Evolutionary conservation across 306 rosid genomes (phyloP), one percentile per base, ranked within the genome.

Genomic region (Trifolium fragiferum): DNA sequence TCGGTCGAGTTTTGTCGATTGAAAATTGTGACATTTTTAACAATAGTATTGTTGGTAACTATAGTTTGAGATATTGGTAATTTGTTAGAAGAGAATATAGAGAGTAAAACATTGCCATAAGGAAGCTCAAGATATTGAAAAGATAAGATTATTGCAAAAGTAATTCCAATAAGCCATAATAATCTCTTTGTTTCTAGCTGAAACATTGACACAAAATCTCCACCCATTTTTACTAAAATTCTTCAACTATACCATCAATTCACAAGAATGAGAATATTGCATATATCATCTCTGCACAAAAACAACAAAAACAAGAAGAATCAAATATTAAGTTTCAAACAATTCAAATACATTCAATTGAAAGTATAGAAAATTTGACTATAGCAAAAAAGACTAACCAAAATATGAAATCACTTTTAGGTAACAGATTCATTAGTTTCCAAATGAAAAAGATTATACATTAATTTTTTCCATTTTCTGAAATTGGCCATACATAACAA

Each of bases 41-140:
- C 47, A 27, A 49, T 30, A 33, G 46, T 33, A 0, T 25, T 60
- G 16, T 64, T 77, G 72, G 21, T 71, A 79, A 75, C 72, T 32
- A 53, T 62, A 37, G 72, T 49, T 62, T 70, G 75, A 41, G 80
- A 75, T 69, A 62, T 9, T 1, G 82, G 77, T 68, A 67, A 68
- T 70, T 78, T 89, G 21, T 27, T 47, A 10, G 84, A 37, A 49
- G 86, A 81, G 69, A 82, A 76, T 51, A 84, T 70, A 70, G 94
- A 82, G 15, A 77, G 6, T 20, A 86, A 49, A 74, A 80, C 38
- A 65, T 59, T 82, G 58, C 88, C 82, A 38, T 84, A 84, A 14
- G 93, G 87, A 76, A 87, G 75, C 76, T 85, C 93, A 53, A 86
- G 75, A 76, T 71, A 85, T 74, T 85, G 89, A 60, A 89, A 78